Percentiles rank a stretch among this genome's conserved stretches.
These are phyloP conservation scores for Solanum lycopersicoides DNA, from an alignment of 257 asterid genomes.

Conservation along the genomic window DNA sequence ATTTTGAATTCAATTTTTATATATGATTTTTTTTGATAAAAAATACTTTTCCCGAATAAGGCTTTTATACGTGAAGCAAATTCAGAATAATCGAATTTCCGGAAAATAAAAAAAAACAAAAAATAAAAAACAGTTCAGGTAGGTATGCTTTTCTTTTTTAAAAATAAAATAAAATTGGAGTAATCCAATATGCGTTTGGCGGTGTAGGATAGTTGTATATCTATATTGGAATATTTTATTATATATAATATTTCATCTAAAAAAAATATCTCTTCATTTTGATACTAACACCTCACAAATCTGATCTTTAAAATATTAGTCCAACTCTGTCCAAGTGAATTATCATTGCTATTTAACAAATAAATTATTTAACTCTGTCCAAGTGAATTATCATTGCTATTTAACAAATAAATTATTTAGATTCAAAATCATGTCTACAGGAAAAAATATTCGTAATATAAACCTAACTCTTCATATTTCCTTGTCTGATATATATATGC, in stretches of 20 bases:
- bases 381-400: background rate
- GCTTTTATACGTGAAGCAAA: background rate
- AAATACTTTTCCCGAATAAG: too few species aligned
- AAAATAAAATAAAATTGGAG: too few species aligned
- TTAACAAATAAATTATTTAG: background rate
- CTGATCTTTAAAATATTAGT: background rate
- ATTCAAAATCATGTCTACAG: background rate
- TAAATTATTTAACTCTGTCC: background rate
- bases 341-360: background rate
- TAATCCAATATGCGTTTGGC: background rate
- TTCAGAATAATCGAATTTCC: too few species aligned
- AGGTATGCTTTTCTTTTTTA: too few species aligned
- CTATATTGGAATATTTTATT: background rate
- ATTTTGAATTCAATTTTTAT: too few species aligned
- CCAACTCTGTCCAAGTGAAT: background rate
- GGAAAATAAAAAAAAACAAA: background rate
- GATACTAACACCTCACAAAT: background rate
- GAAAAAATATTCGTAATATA: background rate
- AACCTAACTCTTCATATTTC: background rate
- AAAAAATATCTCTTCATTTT: background rate
- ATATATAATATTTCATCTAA: background rate
- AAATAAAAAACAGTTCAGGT: background rate
- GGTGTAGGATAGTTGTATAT: background rate
- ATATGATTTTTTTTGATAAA: too few species aligned
- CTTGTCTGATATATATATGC: background rate